Evolutionary conservation across 1,139 yeast genomes (phyloP).

Genomic region (Debaryomycetaceae sp.): DNA sequence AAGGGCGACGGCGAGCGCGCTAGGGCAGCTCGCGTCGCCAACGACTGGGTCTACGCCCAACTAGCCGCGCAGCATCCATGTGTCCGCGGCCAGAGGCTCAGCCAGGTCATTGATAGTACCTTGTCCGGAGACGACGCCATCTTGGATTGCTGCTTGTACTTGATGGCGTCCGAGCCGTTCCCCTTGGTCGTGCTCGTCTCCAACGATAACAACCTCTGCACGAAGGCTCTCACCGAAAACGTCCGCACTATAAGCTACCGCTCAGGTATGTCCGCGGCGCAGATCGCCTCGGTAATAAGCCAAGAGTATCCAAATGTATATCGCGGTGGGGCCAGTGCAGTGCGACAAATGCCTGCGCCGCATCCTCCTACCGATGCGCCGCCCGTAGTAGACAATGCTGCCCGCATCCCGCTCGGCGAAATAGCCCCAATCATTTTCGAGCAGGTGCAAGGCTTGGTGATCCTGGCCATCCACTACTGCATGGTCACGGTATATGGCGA

Average conservation of each 20-base stretch:
- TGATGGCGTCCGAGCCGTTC: slow-evolving; percentile 26
- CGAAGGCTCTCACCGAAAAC: slow-evolving; percentile 61
- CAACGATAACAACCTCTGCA: slow-evolving; percentile 75
- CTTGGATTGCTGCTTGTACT: slow-evolving; percentile 71
- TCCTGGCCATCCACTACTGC: slow-evolving; percentile 40
- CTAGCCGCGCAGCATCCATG: slow-evolving; percentile 41
- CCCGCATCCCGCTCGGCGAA: background rate
- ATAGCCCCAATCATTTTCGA: slow-evolving; percentile 6
- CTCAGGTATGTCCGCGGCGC: slow-evolving; percentile 45
- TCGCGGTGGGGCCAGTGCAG: slow-evolving; percentile 7
- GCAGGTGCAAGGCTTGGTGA: slow-evolving; percentile 33
- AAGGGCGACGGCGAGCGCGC: slow-evolving; percentile 4
- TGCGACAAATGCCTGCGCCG: background rate
- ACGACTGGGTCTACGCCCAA: slow-evolving; percentile 62
- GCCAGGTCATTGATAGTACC: slow-evolving; percentile 35
- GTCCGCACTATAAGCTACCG: slow-evolving; percentile 59
- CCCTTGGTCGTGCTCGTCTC: slow-evolving; percentile 57
- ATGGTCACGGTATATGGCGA: slow-evolving; percentile 51
- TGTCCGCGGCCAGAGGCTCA: slow-evolving; percentile 55
- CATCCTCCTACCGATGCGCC: background rate
- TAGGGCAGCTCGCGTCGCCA: slow-evolving; percentile 54
- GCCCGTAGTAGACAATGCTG: background rate
- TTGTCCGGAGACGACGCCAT: slow-evolving; percentile 69
- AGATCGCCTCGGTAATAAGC: slow-evolving; percentile 42
- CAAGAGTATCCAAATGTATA: slow-evolving; percentile 22